Evolutionary conservation across 148 eudicot genomes (phyloP), one percentile per base, ranked within the genome.

Genomic region (Pharnaceum exiguum): DNA sequence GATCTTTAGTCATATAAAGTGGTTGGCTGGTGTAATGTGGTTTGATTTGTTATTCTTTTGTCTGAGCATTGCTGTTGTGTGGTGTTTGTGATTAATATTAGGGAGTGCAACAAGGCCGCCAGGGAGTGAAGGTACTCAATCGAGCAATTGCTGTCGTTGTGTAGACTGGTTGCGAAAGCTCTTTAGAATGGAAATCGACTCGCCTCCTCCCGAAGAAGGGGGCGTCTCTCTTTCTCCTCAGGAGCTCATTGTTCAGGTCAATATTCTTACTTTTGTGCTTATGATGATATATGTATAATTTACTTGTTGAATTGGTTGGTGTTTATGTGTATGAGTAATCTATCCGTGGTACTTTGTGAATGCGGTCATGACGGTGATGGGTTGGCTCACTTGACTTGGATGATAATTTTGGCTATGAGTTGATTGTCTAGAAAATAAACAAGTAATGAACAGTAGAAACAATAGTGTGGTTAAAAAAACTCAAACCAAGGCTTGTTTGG

Each of bases 131-230:
- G 47, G 48, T 60, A 19, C 68, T 70, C 49, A 65, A 60, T 61
- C 67, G 56, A 61, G 47, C 19, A 31, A 70, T 62, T 69, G 77
- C 36, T 67, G 51, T 51, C 81, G 76, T 46, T 79, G 80, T 54
- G 59, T 66, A 63, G 80, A 72, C 59, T 77, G 88, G 84, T 47
- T 83, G 60, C 66, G 72, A 21, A 42, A 21, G 25, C 47, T 82
- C 30, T 46, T 85, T 26, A 55, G 55, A 30, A 85, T 82, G 93
- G 83, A 79, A 57, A 57, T 77, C 59, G 88, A 85, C 66, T 79
- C 81, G 57, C 69, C 83, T 39, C 55, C 81, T 25, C 56, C 68
- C 16, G 45, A 37, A 21, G 33, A 67, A n/a, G 51, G 12, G 13
- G 57, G 27, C 26, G 52, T 62, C 19, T 10, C 29, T 40, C 44